Evolutionary conservation across 148 eudicot genomes (phyloP), one percentile per base, ranked within the genome.

Genomic region (Nepenthes gracilis): DNA sequence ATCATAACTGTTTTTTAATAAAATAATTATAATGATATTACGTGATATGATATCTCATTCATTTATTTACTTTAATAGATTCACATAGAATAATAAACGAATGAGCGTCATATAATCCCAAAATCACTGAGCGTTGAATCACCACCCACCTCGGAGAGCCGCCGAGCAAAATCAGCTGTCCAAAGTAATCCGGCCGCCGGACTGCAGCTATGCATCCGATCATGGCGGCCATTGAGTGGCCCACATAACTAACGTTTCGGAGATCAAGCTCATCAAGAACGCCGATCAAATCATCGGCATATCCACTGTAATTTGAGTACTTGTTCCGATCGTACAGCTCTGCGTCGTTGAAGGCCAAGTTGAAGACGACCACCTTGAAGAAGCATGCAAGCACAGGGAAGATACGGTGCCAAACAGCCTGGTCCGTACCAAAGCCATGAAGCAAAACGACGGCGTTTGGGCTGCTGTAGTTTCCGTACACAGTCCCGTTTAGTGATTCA

Each of bases 201-300:
- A 49, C 23, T 36, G 78, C 64, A 36, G 78, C 82, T 33, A 74
- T 9, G 57, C 78, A 78, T 33, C 81, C 81, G 38, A 78, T 71
- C 78, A 78, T 74, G 43, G 82, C 70, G 4, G 78, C 61, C 78
- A 74, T 71, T 6, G 76, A 74, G 37, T 78, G 82, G 36, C 75
- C 81, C 59, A 78, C 2, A 40, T 70, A 78, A 3, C 63, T 62
- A 35, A 47, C 69, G 1, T 62, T 58, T 12, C 59, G 53, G 36
- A 74, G 63, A 2, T 61, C 51, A 69, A 71, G 68, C 60, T 78
- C 68, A 40, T 71, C 75, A 50, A 71, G 65, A 57, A 74, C 58
- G 34, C 60, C 50, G 57, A 78, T 5, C 76, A 78, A 67, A 68
- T 78, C 74, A 34, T 68, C 33, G 40, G 74, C 76, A 53, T 68